phyloP scores from a whole-genome alignment of 345 rosid genomes.

The Angophora floribunda region DNA sequence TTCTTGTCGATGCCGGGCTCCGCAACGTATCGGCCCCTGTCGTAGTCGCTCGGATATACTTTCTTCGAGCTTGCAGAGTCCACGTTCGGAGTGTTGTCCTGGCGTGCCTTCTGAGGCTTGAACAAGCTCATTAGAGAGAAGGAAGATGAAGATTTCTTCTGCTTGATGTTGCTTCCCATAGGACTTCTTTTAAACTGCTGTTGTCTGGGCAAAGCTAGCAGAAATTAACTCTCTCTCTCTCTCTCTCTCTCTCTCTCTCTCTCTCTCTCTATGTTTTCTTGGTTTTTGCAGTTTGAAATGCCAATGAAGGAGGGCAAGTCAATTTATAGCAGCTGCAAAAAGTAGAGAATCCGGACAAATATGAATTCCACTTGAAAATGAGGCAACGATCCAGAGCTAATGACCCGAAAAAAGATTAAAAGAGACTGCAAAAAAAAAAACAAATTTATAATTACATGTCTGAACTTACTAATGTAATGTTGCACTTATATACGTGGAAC shows the following conservation, averaged over 20 bases:
- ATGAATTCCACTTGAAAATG: neutral
- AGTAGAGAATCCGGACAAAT: neutral
- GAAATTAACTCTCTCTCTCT: neutral
- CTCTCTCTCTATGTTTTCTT: neutral
- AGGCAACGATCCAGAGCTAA: neutral
- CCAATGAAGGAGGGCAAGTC: neutral
- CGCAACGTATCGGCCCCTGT: slow-evolving; percentile 21
- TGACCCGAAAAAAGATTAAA: neutral
- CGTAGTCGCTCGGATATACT: slow-evolving; percentile 23
- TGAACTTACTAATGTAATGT: neutral
- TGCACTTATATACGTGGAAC: neutral
- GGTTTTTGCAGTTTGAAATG: neutral
- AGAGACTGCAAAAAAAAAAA: neutral
- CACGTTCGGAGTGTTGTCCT: neutral
- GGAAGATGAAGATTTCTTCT: slow-evolving; percentile 4
- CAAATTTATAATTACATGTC: neutral
- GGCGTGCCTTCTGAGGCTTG: slow-evolving; percentile 11
- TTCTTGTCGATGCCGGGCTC: slow-evolving; percentile 28
- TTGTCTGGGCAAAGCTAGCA: neutral
- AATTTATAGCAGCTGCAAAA: neutral
- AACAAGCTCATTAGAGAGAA: slow-evolving; percentile 24
- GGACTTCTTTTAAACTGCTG: neutral
- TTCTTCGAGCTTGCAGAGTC: neutral
- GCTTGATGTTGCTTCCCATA: slow-evolving; percentile 30
- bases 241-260: neutral